Conservation (phyloP, 768 basidiomycete genomes). For the Russula vinacea region DNA sequence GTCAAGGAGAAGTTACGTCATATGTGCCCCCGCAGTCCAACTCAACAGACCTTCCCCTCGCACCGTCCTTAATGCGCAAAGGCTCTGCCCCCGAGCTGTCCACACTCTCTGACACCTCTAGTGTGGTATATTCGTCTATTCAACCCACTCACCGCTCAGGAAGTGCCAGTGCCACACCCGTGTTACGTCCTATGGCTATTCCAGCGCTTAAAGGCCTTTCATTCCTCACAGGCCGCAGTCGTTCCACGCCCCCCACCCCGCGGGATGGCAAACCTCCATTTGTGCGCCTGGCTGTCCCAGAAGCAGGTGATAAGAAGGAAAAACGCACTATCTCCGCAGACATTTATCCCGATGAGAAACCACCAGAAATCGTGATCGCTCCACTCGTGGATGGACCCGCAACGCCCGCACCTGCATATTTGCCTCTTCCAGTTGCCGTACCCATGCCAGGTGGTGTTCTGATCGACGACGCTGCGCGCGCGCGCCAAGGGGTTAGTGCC, state of each 20-base stretch:
- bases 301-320: conserved; percentile 20
- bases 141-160: conserved; percentile 15
- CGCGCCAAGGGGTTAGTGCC: conserved; percentile 12
- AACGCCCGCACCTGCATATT: conserved; percentile 10
- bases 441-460: not conserved
- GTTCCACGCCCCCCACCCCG: conserved; percentile 25
- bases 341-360: not conserved
- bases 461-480: conserved; percentile 14
- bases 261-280: conserved; percentile 25
- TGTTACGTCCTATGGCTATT: conserved; percentile 20
- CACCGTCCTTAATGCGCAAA: conserved; percentile 24
- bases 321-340: not conserved
- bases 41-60: conserved; percentile 24
- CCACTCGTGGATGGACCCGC: conserved; percentile 10
- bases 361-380: not conserved
- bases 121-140: not conserved
- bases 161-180: conserved; percentile 19
- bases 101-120: not conserved
- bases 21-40: conserved; percentile 33
- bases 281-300: not conserved
- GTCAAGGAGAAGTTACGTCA: conserved; percentile 33
- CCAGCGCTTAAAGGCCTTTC: conserved; percentile 28
- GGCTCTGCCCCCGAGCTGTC: conserved; percentile 28
- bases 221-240: conserved; percentile 29
- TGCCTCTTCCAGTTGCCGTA: not conserved